These are phyloP conservation scores for Luzula sylvatica DNA, from an alignment of 176 grass and related monocot species.

Conservation along the genomic window DNA sequence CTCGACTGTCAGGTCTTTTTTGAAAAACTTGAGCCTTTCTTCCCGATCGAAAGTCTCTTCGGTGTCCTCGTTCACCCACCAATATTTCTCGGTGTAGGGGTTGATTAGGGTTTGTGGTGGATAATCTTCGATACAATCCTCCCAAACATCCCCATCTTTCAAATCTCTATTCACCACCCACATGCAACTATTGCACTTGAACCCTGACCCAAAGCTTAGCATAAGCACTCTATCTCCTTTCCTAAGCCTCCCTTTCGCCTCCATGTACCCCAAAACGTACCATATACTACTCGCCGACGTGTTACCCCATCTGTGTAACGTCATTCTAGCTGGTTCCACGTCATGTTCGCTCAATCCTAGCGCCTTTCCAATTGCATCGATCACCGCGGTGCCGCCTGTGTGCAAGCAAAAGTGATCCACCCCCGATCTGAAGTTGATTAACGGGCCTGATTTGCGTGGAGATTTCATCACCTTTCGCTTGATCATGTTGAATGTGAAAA, in stretches of 20 bases:
- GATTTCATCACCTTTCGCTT: constrained; percentile 29
- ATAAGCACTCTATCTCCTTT: constrained; percentile 57
- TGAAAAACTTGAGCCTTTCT: neutral
- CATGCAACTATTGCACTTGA: constrained; percentile 89
- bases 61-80: constrained; percentile 58
- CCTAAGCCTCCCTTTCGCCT: constrained; percentile 53
- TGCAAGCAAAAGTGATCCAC: constrained; percentile 93
- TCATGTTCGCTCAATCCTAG: constrained; percentile 39
- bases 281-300: constrained; percentile 86
- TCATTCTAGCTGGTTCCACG: constrained; percentile 74
- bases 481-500: constrained; percentile 24
- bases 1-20: too few relatives aligned
- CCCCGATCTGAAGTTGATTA: constrained; percentile 65
- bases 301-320: constrained; percentile 92
- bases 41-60: constrained; percentile 22
- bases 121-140: constrained; percentile 55
- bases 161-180: constrained; percentile 68
- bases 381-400: constrained; percentile 74
- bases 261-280: constrained; percentile 92
- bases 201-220: constrained; percentile 73
- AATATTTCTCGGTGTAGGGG: constrained; percentile 70
- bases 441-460: neutral
- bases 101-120: constrained; percentile 54
- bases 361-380: constrained; percentile 49
- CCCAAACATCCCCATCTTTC: constrained; percentile 47